Evolutionary conservation across 2,329 filamentous ascomycete genomes (phyloP), one percentile per base, ranked within the genome.

Genomic region (Diaporthe ampelina): DNA sequence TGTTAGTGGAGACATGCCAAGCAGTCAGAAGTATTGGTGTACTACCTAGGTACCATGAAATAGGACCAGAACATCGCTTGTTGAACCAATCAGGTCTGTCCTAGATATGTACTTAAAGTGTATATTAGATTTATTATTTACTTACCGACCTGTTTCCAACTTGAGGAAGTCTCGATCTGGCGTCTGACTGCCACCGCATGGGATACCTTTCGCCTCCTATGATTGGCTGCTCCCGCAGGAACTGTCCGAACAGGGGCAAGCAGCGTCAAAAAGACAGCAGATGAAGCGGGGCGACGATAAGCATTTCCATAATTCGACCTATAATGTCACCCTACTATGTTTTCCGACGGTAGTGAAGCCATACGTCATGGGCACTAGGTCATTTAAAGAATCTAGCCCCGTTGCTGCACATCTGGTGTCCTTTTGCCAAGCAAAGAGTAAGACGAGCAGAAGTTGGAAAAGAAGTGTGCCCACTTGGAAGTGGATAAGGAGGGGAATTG

Each of bases 201-300:
- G 43, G 17, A 7, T 45, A 19, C 2, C 15, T 8, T 1, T 7
- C 19, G 43, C 19, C 6, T 21, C 15, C 15, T 10, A 4, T 10
- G 21, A 24, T 8, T 50, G 9, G 21, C 45, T 11, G 21, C 24
- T n/a, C 21, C 45, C 8, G 19, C 19, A 58, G 29, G 19, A 26
- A n/a, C 9, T 37, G 35, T 6, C 32, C 9, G 54, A 57, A 6
- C 48, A 52, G 48, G n/a, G 48, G 48, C 48, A 52, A 58, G 4
- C 32, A 58, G 63, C 15, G 24, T 29, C 21, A 24, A 7, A 7
- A 24, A 54, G 63, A 17, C 50, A 17, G 63, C 10, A 40, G 10
- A n/a, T 26, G 37, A 54, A 68, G 45, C 63, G 63, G 63, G 63
- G 63, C 13, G 32, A 40, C 13, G 11, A 52, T 4, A 67, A 43